A percentile compares a stretch with the other conserved stretches of the same genome.
Conservation (phyloP, 768 basidiomycete genomes). For the Amanita phalloides region DNA sequence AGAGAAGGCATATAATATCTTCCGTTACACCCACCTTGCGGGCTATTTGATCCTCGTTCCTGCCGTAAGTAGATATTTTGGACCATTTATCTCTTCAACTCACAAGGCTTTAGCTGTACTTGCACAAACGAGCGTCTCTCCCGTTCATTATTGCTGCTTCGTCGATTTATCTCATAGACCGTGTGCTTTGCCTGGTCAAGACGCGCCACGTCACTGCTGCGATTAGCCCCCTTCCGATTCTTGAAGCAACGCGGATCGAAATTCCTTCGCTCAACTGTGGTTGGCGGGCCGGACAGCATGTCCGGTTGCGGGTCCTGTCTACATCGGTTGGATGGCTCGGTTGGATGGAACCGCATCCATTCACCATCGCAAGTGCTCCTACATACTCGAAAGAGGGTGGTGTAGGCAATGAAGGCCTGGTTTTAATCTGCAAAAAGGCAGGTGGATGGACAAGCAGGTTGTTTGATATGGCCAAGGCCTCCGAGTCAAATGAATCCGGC, state of each 20-base stretch:
- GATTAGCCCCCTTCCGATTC: constrained; percentile 48
- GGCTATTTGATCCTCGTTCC: constrained; percentile 43
- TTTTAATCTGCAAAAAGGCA: constrained; percentile 36
- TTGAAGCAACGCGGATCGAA: constrained; percentile 53
- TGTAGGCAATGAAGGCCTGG: constrained; percentile 39
- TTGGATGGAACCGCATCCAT: constrained; percentile 64
- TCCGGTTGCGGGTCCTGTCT: constrained; percentile 55
- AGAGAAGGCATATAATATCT: constrained; percentile 51
- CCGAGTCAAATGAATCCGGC: constrained; percentile 8
- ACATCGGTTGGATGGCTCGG: constrained; percentile 38
- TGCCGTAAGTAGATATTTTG: constrained; percentile 30
- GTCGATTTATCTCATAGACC: constrained; percentile 46
- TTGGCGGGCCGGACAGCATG: constrained; percentile 83
- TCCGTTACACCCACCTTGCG: constrained; percentile 51
- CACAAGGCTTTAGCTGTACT: constrained; percentile 20
- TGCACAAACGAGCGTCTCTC: constrained; percentile 39
- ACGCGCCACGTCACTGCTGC: constrained; percentile 51
- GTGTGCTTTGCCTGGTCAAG: constrained; percentile 46
- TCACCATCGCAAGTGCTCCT: constrained; percentile 57
- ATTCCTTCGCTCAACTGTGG: constrained; percentile 52
- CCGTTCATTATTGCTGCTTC: constrained; percentile 46
- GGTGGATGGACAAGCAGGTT: constrained; percentile 39
- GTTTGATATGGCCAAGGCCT: constrained; percentile 21
- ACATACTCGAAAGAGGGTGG: constrained; percentile 13
- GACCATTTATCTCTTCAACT: constrained; percentile 4